Percentiles rank a stretch among this genome's conserved stretches.
Conservation (phyloP, 1,139 yeast species). For the Sugiyamaella novakii region DNA sequence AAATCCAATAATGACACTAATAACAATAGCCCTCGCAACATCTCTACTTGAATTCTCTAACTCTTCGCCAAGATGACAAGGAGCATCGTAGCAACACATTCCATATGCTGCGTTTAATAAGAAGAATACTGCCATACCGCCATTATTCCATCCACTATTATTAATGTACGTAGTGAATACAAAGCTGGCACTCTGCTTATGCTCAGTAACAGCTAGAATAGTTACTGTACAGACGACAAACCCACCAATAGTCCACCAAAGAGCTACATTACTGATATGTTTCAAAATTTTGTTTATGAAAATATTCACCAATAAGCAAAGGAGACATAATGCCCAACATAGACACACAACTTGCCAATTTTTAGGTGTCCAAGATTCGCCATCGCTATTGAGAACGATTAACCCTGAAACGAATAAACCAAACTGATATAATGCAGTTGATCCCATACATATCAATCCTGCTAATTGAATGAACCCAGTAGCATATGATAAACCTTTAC, state of each 20-base stretch:
- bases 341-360: slow-evolving; percentile 57
- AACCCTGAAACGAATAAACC: slow-evolving; percentile 32
- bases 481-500: slow-evolving; percentile 49
- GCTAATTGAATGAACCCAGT: slow-evolving; percentile 59
- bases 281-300: slow-evolving; percentile 19
- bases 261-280: slow-evolving; percentile 41
- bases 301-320: slow-evolving; percentile 17
- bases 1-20: slow-evolving; percentile 61
- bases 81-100: slow-evolving; percentile 62
- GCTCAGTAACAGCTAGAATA: slow-evolving; percentile 30
- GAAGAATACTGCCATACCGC: slow-evolving; percentile 59
- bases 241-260: slow-evolving; percentile 34
- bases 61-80: slow-evolving; percentile 65
- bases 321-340: slow-evolving; percentile 49
- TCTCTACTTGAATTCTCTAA: slow-evolving; percentile 52
- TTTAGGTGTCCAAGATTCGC: slow-evolving; percentile 33
- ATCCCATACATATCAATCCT: slow-evolving; percentile 35
- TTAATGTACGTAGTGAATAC: slow-evolving; percentile 56
- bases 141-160: slow-evolving; percentile 57
- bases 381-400: slow-evolving; percentile 28
- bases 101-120: slow-evolving; percentile 62
- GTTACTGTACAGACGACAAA: slow-evolving; percentile 32
- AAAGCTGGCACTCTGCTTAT: slow-evolving; percentile 48
- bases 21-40: slow-evolving; percentile 58
- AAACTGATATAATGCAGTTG: slow-evolving; percentile 33